Evolutionary conservation across 1,284 basidiomycete genomes (phyloP).

Genomic region (Ceraceosorus guamensis): DNA sequence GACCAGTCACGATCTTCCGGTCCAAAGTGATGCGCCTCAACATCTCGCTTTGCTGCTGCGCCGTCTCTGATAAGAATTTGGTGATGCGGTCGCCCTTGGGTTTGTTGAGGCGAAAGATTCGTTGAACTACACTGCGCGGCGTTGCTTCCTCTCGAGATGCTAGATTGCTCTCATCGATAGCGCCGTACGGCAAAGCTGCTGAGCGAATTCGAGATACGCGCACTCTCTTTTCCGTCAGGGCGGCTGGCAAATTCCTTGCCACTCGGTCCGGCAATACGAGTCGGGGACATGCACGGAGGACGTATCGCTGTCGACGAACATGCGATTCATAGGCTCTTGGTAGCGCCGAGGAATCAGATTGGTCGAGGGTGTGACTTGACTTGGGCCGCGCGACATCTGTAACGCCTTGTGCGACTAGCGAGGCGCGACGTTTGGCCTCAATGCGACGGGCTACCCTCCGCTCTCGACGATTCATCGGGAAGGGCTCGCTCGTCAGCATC

Average conservation of each 20-base stretch:
- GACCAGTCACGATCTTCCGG: conserved; percentile 71
- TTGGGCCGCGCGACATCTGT: too few species aligned
- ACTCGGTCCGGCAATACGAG: not conserved
- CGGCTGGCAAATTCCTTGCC: not conserved
- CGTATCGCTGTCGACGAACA: not conserved
- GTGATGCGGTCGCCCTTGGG: not conserved
- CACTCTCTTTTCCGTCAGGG: not conserved
- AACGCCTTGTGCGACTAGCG: not conserved
- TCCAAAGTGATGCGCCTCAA: conserved; percentile 70
- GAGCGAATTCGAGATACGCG: not conserved
- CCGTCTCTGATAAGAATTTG: conserved; percentile 11
- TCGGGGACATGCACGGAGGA: conserved; percentile 2
- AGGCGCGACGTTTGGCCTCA: not conserved
- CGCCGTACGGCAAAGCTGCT: not conserved
- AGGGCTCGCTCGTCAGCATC: conserved; percentile 55
- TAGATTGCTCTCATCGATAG: not conserved
- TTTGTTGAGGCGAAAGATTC: conserved; percentile 2
- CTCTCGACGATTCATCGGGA: not conserved
- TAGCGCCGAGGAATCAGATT: not conserved
- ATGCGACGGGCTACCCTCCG: too few species aligned
- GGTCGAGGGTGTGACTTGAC: not conserved
- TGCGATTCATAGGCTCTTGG: not conserved
- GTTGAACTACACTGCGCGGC: conserved; percentile 3
- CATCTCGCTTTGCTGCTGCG: conserved; percentile 50
- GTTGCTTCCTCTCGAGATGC: too few species aligned